A percentile compares a stretch with the other conserved stretches of the same genome.
Conservation (phyloP, 225 moss, liverwort and hornwort genomes). For the Anthoceros angustus region DNA sequence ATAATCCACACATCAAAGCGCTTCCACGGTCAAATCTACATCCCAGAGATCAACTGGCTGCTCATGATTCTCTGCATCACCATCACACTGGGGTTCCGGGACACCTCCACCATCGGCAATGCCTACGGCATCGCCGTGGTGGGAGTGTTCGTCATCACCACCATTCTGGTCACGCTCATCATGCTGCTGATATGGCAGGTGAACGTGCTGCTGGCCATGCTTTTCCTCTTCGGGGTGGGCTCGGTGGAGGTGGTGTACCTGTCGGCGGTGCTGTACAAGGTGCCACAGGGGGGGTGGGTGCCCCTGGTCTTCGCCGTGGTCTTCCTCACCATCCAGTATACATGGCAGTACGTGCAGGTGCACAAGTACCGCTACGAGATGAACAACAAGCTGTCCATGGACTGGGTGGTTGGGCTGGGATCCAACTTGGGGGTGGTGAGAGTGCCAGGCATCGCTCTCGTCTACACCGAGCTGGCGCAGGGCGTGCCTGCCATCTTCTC, state of each 20-base stretch:
- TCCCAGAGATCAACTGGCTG: conserved; percentile 67
- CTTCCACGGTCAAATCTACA: conserved; percentile 67
- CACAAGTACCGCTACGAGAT: conserved; percentile 60
- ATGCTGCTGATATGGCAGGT: conserved; percentile 72
- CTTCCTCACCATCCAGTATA: conserved; percentile 45
- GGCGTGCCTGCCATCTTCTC: conserved; percentile 65
- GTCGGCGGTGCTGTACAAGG: conserved; percentile 55
- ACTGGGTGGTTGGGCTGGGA: conserved; percentile 57
- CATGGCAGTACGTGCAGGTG: conserved; percentile 62
- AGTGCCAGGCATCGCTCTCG: conserved; percentile 67
- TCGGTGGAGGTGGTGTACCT: conserved; percentile 50
- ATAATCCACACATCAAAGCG: conserved; percentile 59
- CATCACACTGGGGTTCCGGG: conserved; percentile 38
- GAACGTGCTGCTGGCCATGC: conserved; percentile 19
- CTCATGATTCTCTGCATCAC: conserved; percentile 54
- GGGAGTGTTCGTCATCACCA: conserved; percentile 70
- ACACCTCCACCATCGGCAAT: conserved; percentile 64
- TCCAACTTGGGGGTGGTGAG: conserved; percentile 51
- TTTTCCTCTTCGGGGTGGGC: conserved; percentile 25
- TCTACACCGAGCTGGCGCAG: conserved; percentile 76
- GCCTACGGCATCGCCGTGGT: conserved; percentile 95
- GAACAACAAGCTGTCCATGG: conserved; percentile 52
- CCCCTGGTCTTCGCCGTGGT: conserved; percentile 41
- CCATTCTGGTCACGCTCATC: conserved; percentile 39
- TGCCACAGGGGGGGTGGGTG: conserved; percentile 76